Conservation (phyloP, 73 alveolate genomes). For the Tetrahymena thermophila region DNA sequence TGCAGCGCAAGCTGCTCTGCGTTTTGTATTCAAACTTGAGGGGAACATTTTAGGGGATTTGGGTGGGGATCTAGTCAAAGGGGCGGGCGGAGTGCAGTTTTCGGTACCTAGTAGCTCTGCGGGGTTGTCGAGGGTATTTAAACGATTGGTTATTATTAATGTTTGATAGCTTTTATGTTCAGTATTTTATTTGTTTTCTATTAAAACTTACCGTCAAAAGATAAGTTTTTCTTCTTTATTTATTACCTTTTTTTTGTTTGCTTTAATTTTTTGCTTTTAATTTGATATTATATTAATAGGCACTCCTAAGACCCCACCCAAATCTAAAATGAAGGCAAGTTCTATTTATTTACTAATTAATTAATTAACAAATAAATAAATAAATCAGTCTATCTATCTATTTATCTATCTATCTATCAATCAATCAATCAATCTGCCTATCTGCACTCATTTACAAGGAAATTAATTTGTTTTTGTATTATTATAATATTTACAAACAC, state of each 20-base stretch:
- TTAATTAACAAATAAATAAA: no score
- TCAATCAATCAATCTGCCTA: no score
- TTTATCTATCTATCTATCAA: no score
- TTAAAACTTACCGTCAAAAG: constrained; percentile 1
- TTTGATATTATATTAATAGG: not conserved
- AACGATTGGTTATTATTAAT: not conserved
- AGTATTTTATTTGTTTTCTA: not conserved
- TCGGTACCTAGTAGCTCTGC: not conserved
- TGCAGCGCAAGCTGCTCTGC: constrained; percentile 3
- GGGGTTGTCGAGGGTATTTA: not conserved
- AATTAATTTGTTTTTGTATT: not conserved
- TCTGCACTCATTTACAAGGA: not conserved
- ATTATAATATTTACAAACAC: not conserved
- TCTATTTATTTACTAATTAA: not conserved
- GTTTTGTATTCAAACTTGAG: not conserved
- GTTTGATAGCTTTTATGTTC: not conserved
- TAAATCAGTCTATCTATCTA: no score
- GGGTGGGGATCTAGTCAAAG: constrained; percentile 6
- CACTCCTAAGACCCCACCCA: not conserved
- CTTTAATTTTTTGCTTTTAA: not conserved
- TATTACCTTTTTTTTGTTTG: not conserved
- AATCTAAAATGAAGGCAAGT: not conserved
- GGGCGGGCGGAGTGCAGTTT: not conserved
- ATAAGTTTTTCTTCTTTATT: not conserved
- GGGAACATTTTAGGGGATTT: not conserved